Percentiles rank a stretch among this genome's conserved stretches.
Evolutionary conservation across 2,329 filamentous ascomycete species (phyloP).

Genomic region (Verticillium tricorpus): DNA sequence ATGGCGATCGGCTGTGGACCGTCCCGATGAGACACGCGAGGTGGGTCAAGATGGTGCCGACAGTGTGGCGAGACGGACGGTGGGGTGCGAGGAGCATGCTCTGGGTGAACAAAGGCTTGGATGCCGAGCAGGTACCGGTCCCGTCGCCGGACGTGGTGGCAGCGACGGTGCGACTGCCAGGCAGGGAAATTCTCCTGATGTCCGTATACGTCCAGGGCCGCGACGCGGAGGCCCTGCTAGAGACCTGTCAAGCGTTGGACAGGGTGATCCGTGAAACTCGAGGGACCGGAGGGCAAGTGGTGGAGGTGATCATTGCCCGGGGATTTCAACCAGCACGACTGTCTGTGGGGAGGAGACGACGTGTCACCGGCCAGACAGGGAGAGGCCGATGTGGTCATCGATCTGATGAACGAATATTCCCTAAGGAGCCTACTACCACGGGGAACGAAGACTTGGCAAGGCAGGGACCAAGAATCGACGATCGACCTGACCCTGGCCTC

Average conservation of each 20-base stretch:
- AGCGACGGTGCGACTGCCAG: constrained; percentile 1
- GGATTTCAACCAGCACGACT: not conserved
- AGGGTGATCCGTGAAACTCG: not conserved
- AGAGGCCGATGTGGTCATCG: constrained; percentile 28
- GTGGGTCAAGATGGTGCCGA: constrained; percentile 5
- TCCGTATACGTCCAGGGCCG: not conserved
- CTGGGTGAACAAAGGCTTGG: constrained; percentile 11
- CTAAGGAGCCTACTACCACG: constrained; percentile 14
- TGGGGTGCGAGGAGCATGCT: constrained; percentile 16
- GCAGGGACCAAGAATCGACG: too few species aligned
- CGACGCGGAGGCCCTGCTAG: not conserved
- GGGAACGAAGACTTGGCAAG: too few species aligned
- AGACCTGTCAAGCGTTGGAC: not conserved
- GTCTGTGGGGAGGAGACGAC: constrained; percentile 15
- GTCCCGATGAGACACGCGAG: constrained; percentile 10
- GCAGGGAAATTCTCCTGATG: not conserved
- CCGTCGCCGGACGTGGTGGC: not conserved
- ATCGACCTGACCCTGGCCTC: constrained; percentile 8
- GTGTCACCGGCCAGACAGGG: constrained; percentile 20
- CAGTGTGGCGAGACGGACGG: constrained; percentile 9
- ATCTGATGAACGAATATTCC: constrained; percentile 26
- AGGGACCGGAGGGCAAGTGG: not conserved
- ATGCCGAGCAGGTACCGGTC: constrained; percentile 10
- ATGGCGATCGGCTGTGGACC: constrained; percentile 10
- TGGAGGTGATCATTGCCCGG: constrained; percentile 5